A percentile compares a stretch with the other conserved stretches of the same genome.
Evolutionary conservation across 106 monocot genomes (phyloP).

Genomic region (Dendrobium nobile): DNA sequence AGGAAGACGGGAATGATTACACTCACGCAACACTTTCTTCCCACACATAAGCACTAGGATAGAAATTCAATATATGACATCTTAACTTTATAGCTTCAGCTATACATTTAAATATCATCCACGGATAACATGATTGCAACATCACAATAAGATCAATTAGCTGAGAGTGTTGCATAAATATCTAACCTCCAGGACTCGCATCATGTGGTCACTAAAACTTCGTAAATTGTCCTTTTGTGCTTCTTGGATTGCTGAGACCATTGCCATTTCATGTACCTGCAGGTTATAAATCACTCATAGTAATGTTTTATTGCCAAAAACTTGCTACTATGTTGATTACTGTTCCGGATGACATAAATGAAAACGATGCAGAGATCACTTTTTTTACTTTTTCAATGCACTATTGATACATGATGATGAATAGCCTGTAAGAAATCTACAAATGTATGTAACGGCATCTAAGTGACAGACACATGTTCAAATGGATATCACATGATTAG

Average conservation of each 20-base stretch:
- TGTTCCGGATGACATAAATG: neutral
- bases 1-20: neutral
- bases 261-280: slow-evolving; percentile 98
- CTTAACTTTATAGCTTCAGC: neutral
- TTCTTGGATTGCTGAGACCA: slow-evolving; percentile 95
- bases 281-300: neutral
- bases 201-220: slow-evolving; percentile 90
- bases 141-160: neutral
- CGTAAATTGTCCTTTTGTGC: slow-evolving; percentile 93
- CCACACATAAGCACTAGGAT: neutral
- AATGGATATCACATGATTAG: neutral
- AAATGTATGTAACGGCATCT: neutral
- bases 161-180: neutral
- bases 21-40: neutral
- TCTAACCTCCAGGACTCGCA: slow-evolving; percentile 87
- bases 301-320: neutral
- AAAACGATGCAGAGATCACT: neutral
- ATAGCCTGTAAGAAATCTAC: neutral
- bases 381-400: neutral
- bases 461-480: neutral
- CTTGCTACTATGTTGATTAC: neutral
- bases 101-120: slow-evolving; percentile 42
- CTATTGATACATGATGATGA: neutral
- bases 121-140: slow-evolving; percentile 7
- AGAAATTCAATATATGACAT: neutral